Evolutionary conservation across 768 basidiomycete genomes (phyloP), one percentile per base, ranked within the genome.

Genomic region (Lactarius hengduanensis): DNA sequence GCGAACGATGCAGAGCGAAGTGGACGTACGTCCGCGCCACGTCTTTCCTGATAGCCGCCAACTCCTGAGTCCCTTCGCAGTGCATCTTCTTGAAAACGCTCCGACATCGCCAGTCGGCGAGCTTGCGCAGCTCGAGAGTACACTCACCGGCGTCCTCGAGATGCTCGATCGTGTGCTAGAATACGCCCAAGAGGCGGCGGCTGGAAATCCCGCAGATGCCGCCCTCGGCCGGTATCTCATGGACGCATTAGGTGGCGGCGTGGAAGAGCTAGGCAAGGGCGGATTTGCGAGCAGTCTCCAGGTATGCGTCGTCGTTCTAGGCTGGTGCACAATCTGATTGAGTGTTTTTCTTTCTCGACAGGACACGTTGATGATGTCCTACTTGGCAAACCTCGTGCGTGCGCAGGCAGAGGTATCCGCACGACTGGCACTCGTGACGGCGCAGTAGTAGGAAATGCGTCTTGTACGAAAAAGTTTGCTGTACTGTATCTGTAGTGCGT

Each of bases 361-460:
- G 87, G 96, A 98, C 74, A 92, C 89, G 30, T 81, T 98, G 70
- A 96, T 96, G 90, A 86, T 98, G 64, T 91, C 92, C 62, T 98
- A 98, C 78, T 82, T 98, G 71, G 91, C 93, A 30, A 96, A 94
- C 76, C 84, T 98, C 72, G 90, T 97, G 66, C 87, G 94, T 71
- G 88, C 93, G 63, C 96, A 98, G 79, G 91, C 92, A 58, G 96
- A 98, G 77, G 86, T 97, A 41, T 93, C 94, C 2, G 85, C 92
- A 38, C 85, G 96, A 72, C 79, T 98, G 76, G 90, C 91, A 59
- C 83, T 98, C 68, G 83, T 90, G 36, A 81, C 84, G 30, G 77
- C 81, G 57, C 76, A 76, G 71, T 84, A 78, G 70, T 71, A 68
- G 38, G 57, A 66, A 69, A 65, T 65, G 50, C 57, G 58, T 58